Conservation (phyloP, 1,284 basidiomycete species). For the Ustilago lituana region DNA sequence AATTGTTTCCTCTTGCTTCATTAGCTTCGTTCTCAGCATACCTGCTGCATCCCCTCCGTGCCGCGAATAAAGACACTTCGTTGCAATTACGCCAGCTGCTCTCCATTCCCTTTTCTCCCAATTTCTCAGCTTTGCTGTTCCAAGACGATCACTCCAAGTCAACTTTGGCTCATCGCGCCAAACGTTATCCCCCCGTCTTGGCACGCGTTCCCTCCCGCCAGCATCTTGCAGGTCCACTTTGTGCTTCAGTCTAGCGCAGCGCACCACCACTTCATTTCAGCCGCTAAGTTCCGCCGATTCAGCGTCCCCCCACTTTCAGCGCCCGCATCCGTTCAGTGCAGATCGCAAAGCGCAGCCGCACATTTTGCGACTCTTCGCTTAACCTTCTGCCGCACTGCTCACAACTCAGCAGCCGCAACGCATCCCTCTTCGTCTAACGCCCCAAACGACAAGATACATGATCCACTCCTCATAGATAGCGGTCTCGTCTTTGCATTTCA, state of each 20-base stretch:
- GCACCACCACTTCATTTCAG: conserved; percentile 28
- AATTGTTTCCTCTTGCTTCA: too few species aligned
- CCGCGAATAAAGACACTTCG: too few species aligned
- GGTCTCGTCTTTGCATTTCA: neutral
- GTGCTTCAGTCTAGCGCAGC: conserved; percentile 14
- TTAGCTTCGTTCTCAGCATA: too few species aligned
- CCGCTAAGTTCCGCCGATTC: neutral
- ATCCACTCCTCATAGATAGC: neutral
- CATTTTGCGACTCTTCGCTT: too few species aligned
- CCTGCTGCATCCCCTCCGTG: too few species aligned
- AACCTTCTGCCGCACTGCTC: neutral
- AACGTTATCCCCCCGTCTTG: neutral
- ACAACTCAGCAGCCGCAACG: neutral
- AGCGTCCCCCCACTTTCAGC: conserved; percentile 9
- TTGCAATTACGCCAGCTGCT: too few species aligned
- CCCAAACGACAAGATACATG: conserved; percentile 2
- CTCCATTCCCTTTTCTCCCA: too few species aligned
- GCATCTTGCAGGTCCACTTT: conserved; percentile 1
- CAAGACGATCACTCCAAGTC: neutral
- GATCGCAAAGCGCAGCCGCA: too few species aligned
- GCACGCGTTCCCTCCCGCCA: conserved; percentile 1
- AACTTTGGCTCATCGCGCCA: neutral
- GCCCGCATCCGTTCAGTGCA: too few species aligned
- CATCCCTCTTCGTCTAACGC: neutral
- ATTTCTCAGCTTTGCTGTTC: too few species aligned